Percentiles rank a stretch among this genome's conserved stretches.
Evolutionary conservation across 2,329 filamentous ascomycete genomes (phyloP).

Genomic region (Arthrocladium fulminans): DNA sequence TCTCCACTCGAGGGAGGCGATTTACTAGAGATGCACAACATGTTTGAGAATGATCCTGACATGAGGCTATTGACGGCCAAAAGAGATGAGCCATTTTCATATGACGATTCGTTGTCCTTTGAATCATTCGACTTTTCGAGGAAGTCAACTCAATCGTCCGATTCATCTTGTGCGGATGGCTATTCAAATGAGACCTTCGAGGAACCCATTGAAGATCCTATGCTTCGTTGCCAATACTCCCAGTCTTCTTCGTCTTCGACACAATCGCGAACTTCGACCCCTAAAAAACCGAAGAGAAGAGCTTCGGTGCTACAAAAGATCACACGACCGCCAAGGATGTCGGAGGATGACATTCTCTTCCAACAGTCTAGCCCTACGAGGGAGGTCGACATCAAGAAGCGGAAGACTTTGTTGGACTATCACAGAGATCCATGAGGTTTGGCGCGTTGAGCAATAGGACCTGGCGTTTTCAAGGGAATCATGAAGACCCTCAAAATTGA

Average conservation of each 20-base stretch:
- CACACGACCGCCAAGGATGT: not conserved
- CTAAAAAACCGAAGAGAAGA: not conserved
- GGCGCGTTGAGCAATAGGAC: not conserved
- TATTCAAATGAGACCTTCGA: not conserved
- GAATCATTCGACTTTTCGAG: conserved; percentile 1
- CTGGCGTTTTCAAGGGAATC: not conserved
- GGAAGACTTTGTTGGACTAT: conserved; percentile 19
- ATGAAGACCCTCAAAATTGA: no score
- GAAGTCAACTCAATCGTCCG: not conserved
- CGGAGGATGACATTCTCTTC: conserved; percentile 2
- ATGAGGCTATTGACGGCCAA: conserved; percentile 13
- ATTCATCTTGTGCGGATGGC: not conserved
- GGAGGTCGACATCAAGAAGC: conserved; percentile 18
- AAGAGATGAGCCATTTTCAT: not conserved
- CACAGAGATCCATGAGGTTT: not conserved
- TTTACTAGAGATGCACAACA: conserved; percentile 14
- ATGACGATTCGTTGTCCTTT: not conserved
- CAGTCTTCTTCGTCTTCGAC: not conserved
- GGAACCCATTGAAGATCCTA: not conserved
- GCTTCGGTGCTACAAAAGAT: not conserved
- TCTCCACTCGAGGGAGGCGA: conserved; percentile 14
- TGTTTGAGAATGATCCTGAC: conserved; percentile 19
- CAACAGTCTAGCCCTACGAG: not conserved
- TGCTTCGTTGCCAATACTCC: not conserved
- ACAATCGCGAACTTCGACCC: not conserved